Evolutionary conservation across 768 basidiomycete species (phyloP).

Genomic region (Suillus americanus): DNA sequence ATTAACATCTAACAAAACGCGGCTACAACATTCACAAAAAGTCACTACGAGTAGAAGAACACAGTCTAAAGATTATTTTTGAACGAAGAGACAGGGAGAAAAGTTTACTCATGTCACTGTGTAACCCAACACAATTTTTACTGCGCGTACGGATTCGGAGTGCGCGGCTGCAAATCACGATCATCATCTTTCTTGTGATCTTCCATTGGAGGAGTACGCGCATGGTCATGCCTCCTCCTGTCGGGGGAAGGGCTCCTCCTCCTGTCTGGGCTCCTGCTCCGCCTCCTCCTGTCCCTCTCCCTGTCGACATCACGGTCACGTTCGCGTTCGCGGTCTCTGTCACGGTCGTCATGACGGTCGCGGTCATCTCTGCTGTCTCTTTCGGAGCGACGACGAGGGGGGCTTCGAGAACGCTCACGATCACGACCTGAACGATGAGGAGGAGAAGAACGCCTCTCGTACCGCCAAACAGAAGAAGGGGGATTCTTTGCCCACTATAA

Average conservation of each 20-base stretch:
- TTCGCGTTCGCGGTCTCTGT: slow-evolving; percentile 28
- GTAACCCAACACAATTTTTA: neutral
- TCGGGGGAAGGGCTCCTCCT: slow-evolving; percentile 46
- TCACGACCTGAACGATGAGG: slow-evolving; percentile 36
- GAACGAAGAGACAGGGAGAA: neutral
- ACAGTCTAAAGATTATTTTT: neutral
- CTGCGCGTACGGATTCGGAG: slow-evolving; percentile 58
- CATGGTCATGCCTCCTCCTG: slow-evolving; percentile 45
- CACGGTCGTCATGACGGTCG: slow-evolving; percentile 34
- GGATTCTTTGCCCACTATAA: slow-evolving; percentile 79
- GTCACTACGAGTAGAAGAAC: slow-evolving; percentile 9
- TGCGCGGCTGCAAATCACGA: slow-evolving; percentile 45
- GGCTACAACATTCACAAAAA: slow-evolving; percentile 1
- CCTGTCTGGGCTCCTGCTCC: slow-evolving; percentile 50
- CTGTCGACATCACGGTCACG: slow-evolving; percentile 38
- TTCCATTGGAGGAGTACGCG: slow-evolving; percentile 50
- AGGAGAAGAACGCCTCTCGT: slow-evolving; percentile 56
- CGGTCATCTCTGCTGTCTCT: slow-evolving; percentile 37
- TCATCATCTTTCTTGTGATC: slow-evolving; percentile 46
- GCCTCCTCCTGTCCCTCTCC: slow-evolving; percentile 46
- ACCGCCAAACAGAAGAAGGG: slow-evolving; percentile 81
- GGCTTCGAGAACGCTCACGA: slow-evolving; percentile 54
- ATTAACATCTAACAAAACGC: slow-evolving; percentile 8
- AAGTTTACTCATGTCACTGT: neutral
- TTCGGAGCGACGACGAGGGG: slow-evolving; percentile 40